Base-by-base conservation (phyloP, 352 stramenopile species). In the Phytophthora vignae region DNA sequence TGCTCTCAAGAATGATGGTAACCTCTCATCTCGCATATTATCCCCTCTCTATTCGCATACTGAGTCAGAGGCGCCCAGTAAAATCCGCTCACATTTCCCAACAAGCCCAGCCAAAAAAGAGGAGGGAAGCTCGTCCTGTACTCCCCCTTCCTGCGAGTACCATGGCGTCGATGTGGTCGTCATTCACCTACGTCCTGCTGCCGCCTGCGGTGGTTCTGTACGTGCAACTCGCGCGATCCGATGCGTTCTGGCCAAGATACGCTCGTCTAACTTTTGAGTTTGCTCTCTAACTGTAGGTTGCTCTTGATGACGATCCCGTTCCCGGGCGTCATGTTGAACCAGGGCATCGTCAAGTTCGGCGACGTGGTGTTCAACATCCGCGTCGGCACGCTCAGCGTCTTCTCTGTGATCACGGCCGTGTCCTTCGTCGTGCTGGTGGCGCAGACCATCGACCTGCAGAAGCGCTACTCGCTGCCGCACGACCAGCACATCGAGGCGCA, bases 261-360 rank as follows among this genome's bases (percentile, higher is more conserved):
- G 15, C 44, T 21, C 1, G 15, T 67, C 21, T 65, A 53, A 60
- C 21, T 31, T 31, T 8, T 44, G 42, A n/a, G 31, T 17, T 12
- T 67, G 33, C 12, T 40, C 9, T 67, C 27, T 62, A 62, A 61
- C 49, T 60, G 19, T 60, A 92, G 88, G 15, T 72, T 95, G 40
- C 68, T 95, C 58, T 77, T 95, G 48, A 74, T 95, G 52, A 95
- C 88, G 38, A 92, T 95, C 64, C 88, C 88, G 50, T 92, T 93
- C 66, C 87, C 88, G 14, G 70, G 83, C 19, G 17, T 85, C 29
- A 29, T 84, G 52, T 50, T 91, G 8, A 93, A 92, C 71, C 81
- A 80, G 29, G 84, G 81, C 49, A 84, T 95, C 53, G 81, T 95
- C 64, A 88, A 87, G 65, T 88, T 93, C 55, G 85, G 77, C 50